Evolutionary conservation across 2,329 filamentous ascomycete genomes (phyloP), one percentile per base, ranked within the genome.

Genomic region (Dactylonectria macrodidyma): DNA sequence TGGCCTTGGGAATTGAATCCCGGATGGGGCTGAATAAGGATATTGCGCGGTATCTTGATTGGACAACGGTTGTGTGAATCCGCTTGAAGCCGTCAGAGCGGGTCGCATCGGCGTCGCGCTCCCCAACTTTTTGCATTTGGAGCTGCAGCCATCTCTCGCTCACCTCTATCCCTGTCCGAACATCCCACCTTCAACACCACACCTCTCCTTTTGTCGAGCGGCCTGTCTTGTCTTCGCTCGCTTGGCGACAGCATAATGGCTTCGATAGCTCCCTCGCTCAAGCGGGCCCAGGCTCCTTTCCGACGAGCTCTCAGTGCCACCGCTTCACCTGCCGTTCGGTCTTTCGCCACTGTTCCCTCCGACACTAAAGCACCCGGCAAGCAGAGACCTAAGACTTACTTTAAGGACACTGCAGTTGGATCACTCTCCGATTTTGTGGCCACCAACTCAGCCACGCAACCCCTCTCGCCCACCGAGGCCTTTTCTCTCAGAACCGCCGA

Each of bases 401-500:
- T 90, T 82, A 90, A 89, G 75, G 85, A 90, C 78, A 87, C 83
- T 41, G 79, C 84, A 2, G 82, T 91, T 8, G 87, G 87, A 0
- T 83, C 89, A 7, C 87, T 92, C 70, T 84, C 86, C 59, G 87
- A 91, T 51, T 92, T 92, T 74, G 73, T 91, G 30, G 81, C 78
- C 24, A 76, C 80, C 5, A 78, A 83, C 26, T 81, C 83, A 2
- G 60, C 82, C 1, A 74, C 81, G 11, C 73, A 84, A 67, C 75
- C 86, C 3, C 78, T 91, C 5, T 74, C 87, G 1, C 75, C 83
- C 7, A 79, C 83, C 71, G 89, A 91, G 60, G 88, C 89, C 6
- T 90, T 90, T 78, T 84, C 86, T 62, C 83, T 91, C 48, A 85
- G 86, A 72, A 92, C 90, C 46, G 90, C 88, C 72, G 85, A 91